These are phyloP conservation scores for Exophiala bonariae DNA, from an alignment of 2,329 filamentous ascomycete species.

Conservation along the genomic window DNA sequence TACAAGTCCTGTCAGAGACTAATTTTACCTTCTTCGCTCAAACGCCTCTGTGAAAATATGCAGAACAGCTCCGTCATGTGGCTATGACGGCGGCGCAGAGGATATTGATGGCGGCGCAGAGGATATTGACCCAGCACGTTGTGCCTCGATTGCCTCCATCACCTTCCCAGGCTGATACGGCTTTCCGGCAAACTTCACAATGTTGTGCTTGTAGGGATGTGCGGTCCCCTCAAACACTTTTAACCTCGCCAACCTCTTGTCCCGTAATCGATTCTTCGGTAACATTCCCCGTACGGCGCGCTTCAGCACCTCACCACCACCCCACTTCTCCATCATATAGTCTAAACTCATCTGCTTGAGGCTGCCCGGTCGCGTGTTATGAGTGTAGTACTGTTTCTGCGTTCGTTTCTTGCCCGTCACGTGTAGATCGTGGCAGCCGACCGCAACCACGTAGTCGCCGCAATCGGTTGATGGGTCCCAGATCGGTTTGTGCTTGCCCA, in stretches of 20 bases:
- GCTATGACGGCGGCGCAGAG: background rate
- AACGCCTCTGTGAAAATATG: slow-evolving; percentile 7
- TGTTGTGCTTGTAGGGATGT: slow-evolving; percentile 89
- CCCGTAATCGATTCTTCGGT: slow-evolving; percentile 90
- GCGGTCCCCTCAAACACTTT: slow-evolving; percentile 94
- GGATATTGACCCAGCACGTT: slow-evolving; percentile 5
- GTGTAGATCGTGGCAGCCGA: slow-evolving; percentile 81
- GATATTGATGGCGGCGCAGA: slow-evolving; percentile 1
- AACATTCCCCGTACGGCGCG: slow-evolving; percentile 96
- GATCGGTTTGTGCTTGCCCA: slow-evolving; percentile 99
- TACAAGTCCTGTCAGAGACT: slow-evolving; percentile 5
- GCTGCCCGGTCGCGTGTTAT: slow-evolving; percentile 85
- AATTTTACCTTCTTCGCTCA: background rate
- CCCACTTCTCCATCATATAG: slow-evolving; percentile 88
- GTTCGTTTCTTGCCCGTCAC: slow-evolving; percentile 88
- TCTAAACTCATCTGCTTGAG: slow-evolving; percentile 93
- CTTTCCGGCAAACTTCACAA: slow-evolving; percentile 70
- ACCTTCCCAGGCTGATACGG: slow-evolving; percentile 21
- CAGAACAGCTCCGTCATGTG: background rate
- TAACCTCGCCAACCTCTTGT: slow-evolving; percentile 80
- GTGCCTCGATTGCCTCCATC: slow-evolving; percentile 22
- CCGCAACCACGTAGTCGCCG: slow-evolving; percentile 97
- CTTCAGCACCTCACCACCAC: slow-evolving; percentile 85
- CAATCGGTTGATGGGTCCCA: slow-evolving; percentile 97
- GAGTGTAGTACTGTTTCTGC: slow-evolving; percentile 95